Evolutionary conservation across 371 early-diverging fungal species (phyloP).

Genomic region (Apophysomyces variabilis): DNA sequence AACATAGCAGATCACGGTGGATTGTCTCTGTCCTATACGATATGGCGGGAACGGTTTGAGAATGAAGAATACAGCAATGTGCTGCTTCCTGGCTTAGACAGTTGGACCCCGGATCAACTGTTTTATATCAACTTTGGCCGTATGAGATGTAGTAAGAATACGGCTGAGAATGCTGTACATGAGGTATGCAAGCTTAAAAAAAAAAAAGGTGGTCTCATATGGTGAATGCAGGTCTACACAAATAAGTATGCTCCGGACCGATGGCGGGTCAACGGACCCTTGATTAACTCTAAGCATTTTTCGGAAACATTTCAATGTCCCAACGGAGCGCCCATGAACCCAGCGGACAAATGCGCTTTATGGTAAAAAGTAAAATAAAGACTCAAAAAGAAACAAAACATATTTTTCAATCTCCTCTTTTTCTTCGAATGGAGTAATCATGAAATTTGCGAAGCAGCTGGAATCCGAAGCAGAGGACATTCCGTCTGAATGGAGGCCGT

Average conservation of each 20-base stretch:
- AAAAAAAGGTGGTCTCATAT: background rate
- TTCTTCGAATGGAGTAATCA: slow-evolving; percentile 59
- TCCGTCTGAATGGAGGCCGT: slow-evolving; percentile 69
- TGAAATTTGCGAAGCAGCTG: slow-evolving; percentile 81
- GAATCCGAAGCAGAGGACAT: slow-evolving; percentile 68
- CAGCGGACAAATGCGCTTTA: slow-evolving; percentile 55
- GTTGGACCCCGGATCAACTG: slow-evolving; percentile 57
- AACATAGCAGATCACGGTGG: slow-evolving; percentile 79
- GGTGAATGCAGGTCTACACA: slow-evolving; percentile 36
- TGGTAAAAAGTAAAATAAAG: slow-evolving; percentile 43
- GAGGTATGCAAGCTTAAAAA: slow-evolving; percentile 32
- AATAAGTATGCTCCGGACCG: slow-evolving; percentile 60
- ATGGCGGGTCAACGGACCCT: slow-evolving; percentile 70
- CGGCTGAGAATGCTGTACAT: slow-evolving; percentile 47
- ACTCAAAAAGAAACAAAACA: slow-evolving; percentile 1
- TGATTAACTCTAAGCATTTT: slow-evolving; percentile 71
- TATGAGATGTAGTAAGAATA: slow-evolving; percentile 58
- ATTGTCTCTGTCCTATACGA: slow-evolving; percentile 39
- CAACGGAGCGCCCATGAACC: slow-evolving; percentile 59
- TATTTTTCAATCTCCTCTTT: slow-evolving; percentile 6
- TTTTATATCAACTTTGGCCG: slow-evolving; percentile 64
- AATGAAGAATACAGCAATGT: slow-evolving; percentile 28
- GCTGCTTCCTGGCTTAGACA: slow-evolving; percentile 46
- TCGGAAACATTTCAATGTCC: slow-evolving; percentile 67
- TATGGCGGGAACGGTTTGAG: slow-evolving; percentile 40